Base-by-base conservation (phyloP, 2,329 filamentous ascomycete genomes). In the Botrytis tulipae region DNA sequence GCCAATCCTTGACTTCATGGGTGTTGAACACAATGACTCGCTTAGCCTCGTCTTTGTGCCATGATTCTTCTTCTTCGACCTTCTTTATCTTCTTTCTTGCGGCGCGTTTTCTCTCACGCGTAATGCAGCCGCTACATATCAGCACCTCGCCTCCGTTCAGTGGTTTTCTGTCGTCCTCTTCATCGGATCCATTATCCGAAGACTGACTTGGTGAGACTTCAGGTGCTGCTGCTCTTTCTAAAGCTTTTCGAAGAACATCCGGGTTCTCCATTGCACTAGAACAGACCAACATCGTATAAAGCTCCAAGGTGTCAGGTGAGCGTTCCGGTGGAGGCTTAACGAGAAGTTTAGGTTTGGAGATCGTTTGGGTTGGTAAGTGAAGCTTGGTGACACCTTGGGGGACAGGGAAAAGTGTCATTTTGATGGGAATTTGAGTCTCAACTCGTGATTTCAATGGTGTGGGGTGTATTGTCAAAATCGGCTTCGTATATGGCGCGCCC, bases 401-500 rank as follows among this genome's bases (percentile, higher is more conserved):
- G 65, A 97, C 85, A 32, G 92, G 90, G 73, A 90, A 91, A 57
- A 98, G 83, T 0, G 91, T 92, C 82, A 98, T 87, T 79, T 91
- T 91, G 77, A 98, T 93, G 14, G 93, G 93, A 78, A 98, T 98
- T 81, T 98, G 96, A 0, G 96, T 98, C 84, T 99, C 96, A 29
- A 98, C 96, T 35, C 96, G 91, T 25, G 95, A 97, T 83, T 98
- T 98, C 73, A 89, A 81, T 8, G 91, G 91, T 5, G 89, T 92
- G 8, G 90, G 89, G 75, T 91, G 86, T 61, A 93, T 88, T 20
- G 86, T 87, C 57, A 93, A 82, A 69, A 82, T 78, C 35, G 84
- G 84, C 51, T 83, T 81, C n/a, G 71, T 48, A 66, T 80, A 78
- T 51, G 73, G 74, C 57, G 67, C 74, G 18, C 74, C 74, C 73